These are phyloP conservation scores for Isatis tinctoria DNA, from an alignment of 345 rosid genomes.

Conservation along the genomic window DNA sequence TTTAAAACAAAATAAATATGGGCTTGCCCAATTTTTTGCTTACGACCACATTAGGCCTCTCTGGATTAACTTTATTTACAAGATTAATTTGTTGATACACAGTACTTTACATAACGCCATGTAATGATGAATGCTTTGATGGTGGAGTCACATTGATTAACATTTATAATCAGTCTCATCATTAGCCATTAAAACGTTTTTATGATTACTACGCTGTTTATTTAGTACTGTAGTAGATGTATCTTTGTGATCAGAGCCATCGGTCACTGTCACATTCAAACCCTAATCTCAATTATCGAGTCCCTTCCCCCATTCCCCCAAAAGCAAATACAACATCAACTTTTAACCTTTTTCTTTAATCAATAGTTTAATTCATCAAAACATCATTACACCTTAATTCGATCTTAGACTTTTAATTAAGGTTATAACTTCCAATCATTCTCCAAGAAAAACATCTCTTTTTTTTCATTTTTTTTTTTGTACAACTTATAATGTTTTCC, in stretches of 20 bases:
- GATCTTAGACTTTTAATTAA: background rate
- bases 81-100: background rate
- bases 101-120: background rate
- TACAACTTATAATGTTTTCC: constrained; percentile 20
- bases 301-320: background rate
- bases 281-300: constrained; percentile 18
- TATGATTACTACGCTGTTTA: constrained; percentile 10
- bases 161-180: constrained; percentile 12
- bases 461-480: background rate
- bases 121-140: constrained; percentile 15
- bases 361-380: background rate
- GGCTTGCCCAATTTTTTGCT: background rate
- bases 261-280: constrained; percentile 17
- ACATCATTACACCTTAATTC: background rate
- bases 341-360: background rate
- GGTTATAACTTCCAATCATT: background rate
- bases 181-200: constrained; percentile 16
- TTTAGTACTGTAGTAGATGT: too few species aligned
- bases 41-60: background rate
- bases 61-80: background rate
- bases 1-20: background rate
- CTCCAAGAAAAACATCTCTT: background rate
- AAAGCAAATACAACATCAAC: background rate
- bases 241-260: constrained; percentile 5
- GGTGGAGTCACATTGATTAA: background rate